A percentile compares a stretch with the other conserved stretches of the same genome.
These are phyloP conservation scores for Nasturtium officinale DNA, from an alignment of 345 rosid genomes.

Conservation along the genomic window DNA sequence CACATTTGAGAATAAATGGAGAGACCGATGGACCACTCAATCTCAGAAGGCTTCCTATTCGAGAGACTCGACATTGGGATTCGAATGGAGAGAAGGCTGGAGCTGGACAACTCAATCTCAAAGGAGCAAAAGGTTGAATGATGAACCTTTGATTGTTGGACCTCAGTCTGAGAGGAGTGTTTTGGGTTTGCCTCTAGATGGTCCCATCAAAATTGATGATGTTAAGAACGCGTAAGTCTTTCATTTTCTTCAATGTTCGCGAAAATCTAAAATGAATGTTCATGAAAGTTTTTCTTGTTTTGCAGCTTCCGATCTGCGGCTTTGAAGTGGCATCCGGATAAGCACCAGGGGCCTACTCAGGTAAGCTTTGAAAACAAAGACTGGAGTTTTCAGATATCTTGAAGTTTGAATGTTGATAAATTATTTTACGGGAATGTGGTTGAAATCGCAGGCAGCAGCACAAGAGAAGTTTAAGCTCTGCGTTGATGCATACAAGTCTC, in stretches of 20 bases:
- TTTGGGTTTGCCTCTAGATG: conserved; percentile 68
- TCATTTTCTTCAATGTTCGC: background rate
- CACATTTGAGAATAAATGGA: conserved; percentile 28
- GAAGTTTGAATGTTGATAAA: background rate
- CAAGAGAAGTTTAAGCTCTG: conserved; percentile 88
- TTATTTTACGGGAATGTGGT: background rate
- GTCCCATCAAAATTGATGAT: conserved; percentile 67
- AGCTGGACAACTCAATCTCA: conserved; percentile 47
- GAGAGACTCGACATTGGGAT: conserved; percentile 41
- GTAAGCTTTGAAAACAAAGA: conserved; percentile 38
- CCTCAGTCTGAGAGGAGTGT: conserved; percentile 61
- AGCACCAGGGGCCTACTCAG: conserved; percentile 75
- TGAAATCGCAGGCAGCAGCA: conserved; percentile 61
- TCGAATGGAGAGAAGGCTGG: conserved; percentile 64
- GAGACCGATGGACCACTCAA: conserved; percentile 13
- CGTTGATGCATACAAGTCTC: conserved; percentile 75
- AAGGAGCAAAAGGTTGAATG: conserved; percentile 49
- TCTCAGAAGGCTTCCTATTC: conserved; percentile 21
- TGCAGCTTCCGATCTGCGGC: conserved; percentile 75
- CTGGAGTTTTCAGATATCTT: background rate
- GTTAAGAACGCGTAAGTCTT: conserved; percentile 80
- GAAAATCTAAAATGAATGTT: background rate
- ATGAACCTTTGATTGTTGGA: conserved; percentile 49
- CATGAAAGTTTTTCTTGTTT: background rate
- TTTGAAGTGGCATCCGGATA: conserved; percentile 96